Percentiles rank a stretch among this genome's conserved stretches.
Evolutionary conservation across 2,329 filamentous ascomycete species (phyloP).

Genomic region (Stemphylium vesicarium): DNA sequence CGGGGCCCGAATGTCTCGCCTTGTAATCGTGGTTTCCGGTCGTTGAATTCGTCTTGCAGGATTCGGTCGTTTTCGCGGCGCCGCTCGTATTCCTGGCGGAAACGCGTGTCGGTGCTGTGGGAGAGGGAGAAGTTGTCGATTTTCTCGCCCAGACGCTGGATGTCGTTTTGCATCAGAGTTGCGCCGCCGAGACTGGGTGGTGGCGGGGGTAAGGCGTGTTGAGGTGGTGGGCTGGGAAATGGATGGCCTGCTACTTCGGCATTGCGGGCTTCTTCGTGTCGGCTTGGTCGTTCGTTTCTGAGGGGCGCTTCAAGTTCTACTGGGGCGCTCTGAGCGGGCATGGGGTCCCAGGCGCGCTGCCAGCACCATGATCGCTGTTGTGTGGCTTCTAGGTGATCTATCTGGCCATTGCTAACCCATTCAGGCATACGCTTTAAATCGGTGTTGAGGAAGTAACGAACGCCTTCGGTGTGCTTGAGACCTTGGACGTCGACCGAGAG

Average conservation of each 20-base stretch:
- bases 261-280: neutral
- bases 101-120: constrained; percentile 11
- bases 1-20: constrained; percentile 8
- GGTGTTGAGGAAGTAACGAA: constrained; percentile 51
- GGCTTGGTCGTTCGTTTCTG: neutral
- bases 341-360: constrained; percentile 41
- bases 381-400: constrained; percentile 35
- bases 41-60: constrained; percentile 34
- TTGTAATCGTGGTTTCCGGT: constrained; percentile 20
- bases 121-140: constrained; percentile 36
- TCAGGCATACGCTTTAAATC: constrained; percentile 47
- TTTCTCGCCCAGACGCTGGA: constrained; percentile 41
- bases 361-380: constrained; percentile 47
- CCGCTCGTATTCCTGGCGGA: constrained; percentile 26
- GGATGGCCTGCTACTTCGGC: constrained; percentile 4
- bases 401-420: constrained; percentile 43
- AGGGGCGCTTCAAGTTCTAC: constrained; percentile 40
- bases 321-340: constrained; percentile 27
- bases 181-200: constrained; percentile 26
- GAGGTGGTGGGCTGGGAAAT: constrained; percentile 12
- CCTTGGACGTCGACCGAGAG: constrained; percentile 51
- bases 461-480: constrained; percentile 46
- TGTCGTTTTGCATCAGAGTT: constrained; percentile 36
- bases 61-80: constrained; percentile 39
- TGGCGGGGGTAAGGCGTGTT: constrained; percentile 15